A percentile compares a stretch with the other conserved stretches of the same genome.
phyloP scores from a whole-genome alignment of 192 early-diverging fungal species.

The Rhizophagus sp. region DNA sequence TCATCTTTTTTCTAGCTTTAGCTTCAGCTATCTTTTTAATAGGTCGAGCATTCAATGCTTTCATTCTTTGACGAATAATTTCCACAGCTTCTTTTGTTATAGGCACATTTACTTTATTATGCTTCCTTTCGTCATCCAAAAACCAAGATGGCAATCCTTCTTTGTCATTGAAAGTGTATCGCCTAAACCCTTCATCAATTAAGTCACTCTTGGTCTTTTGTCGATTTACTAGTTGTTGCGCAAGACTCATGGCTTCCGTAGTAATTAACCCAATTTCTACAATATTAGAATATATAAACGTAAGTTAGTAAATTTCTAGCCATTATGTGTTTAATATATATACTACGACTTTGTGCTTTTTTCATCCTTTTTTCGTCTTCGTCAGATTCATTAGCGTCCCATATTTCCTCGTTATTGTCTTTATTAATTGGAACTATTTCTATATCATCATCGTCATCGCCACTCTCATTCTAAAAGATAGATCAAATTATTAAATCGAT shows the following conservation, averaged over 20 bases:
- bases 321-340: slow-evolving; percentile 16
- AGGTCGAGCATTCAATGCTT: slow-evolving; percentile 92
- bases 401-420: slow-evolving; percentile 52
- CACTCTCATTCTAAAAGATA: slow-evolving; percentile 29
- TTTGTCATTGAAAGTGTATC: slow-evolving; percentile 85
- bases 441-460: slow-evolving; percentile 60
- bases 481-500: background rate
- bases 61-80: slow-evolving; percentile 77
- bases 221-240: slow-evolving; percentile 78
- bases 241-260: slow-evolving; percentile 88
- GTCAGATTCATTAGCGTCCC: slow-evolving; percentile 62
- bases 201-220: slow-evolving; percentile 77
- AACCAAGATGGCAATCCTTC: slow-evolving; percentile 92
- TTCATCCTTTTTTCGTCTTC: slow-evolving; percentile 53
- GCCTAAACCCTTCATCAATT: slow-evolving; percentile 92
- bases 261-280: slow-evolving; percentile 73
- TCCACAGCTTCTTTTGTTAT: slow-evolving; percentile 97
- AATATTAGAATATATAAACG: background rate
- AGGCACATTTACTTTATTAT: slow-evolving; percentile 88
- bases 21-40: slow-evolving; percentile 99
- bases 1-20: slow-evolving; percentile 93
- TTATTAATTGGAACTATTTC: slow-evolving; percentile 50
- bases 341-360: slow-evolving; percentile 47
- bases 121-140: slow-evolving; percentile 84
- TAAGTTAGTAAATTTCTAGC: no score